A percentile compares a stretch with the other conserved stretches of the same genome.
Evolutionary conservation across 1,139 yeast genomes (phyloP).

Genomic region (Suhomyces wounanorum): DNA sequence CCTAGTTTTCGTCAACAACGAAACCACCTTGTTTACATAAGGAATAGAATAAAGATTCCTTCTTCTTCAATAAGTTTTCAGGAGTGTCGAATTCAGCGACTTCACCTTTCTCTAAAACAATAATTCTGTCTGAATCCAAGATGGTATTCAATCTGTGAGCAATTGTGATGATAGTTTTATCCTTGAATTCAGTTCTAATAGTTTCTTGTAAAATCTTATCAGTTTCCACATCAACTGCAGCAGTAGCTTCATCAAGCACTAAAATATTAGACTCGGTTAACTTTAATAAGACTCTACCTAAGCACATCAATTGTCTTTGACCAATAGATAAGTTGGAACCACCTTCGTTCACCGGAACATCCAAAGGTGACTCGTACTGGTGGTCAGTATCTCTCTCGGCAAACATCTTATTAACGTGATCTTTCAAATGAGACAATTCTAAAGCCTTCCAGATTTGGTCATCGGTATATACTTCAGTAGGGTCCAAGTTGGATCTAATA

Average conservation of each 20-base stretch:
- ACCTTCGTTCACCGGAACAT: slow-evolving; percentile 72
- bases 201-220: slow-evolving; percentile 86
- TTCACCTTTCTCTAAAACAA: slow-evolving; percentile 82
- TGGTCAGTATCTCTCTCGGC: slow-evolving; percentile 31
- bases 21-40: slow-evolving; percentile 72
- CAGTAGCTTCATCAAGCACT: slow-evolving; percentile 94
- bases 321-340: slow-evolving; percentile 90
- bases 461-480: slow-evolving; percentile 67
- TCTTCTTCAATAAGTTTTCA: slow-evolving; percentile 59
- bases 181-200: slow-evolving; percentile 79
- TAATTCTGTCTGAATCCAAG: slow-evolving; percentile 84
- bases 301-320: slow-evolving; percentile 87
- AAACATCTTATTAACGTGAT: slow-evolving; percentile 66
- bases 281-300: slow-evolving; percentile 83
- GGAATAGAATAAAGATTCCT: slow-evolving; percentile 73
- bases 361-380: slow-evolving; percentile 49
- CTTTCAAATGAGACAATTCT: slow-evolving; percentile 80
- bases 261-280: slow-evolving; percentile 64
- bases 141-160: slow-evolving; percentile 95
- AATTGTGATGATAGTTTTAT: slow-evolving; percentile 88
- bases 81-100: slow-evolving; percentile 91
- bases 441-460: slow-evolving; percentile 84
- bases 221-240: slow-evolving; percentile 96
- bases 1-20: slow-evolving; percentile 26
- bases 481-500: slow-evolving; percentile 85